Conservation (phyloP, 1,284 basidiomycete species). For the Malassezia dermatis region DNA sequence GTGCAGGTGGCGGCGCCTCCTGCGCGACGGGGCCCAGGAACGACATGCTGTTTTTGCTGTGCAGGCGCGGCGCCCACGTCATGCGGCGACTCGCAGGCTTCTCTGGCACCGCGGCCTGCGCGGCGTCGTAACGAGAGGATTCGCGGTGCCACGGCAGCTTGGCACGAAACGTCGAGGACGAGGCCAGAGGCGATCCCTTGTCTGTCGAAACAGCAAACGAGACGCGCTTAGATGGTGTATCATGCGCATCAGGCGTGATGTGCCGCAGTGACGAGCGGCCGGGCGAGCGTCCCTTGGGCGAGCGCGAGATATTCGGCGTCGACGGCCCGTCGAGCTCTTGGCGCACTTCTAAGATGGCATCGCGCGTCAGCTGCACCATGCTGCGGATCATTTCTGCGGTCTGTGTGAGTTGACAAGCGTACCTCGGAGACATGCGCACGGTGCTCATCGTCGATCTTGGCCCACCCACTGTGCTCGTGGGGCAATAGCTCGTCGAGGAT, state of each 20-base stretch:
- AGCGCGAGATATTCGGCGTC: neutral
- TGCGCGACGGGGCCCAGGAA: neutral
- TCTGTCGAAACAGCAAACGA: constrained; percentile 4
- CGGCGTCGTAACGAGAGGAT: neutral
- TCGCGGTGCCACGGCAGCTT: neutral
- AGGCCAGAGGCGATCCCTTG: neutral
- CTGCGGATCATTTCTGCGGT: constrained; percentile 5
- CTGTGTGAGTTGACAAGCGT: constrained; percentile 10
- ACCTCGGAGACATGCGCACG: constrained; percentile 6
- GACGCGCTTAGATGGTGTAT: constrained; percentile 7
- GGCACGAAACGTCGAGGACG: neutral
- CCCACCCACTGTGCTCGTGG: constrained; percentile 14
- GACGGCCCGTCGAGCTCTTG: neutral
- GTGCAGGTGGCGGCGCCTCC: neutral
- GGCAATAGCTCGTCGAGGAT: constrained; percentile 23
- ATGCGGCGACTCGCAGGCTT: neutral
- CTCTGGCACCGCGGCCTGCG: neutral
- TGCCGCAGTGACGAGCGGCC: constrained; percentile 8
- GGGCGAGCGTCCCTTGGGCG: neutral
- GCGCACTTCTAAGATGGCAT: constrained; percentile 2
- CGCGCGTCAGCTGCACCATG: constrained; percentile 7
- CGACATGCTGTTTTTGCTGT: neutral
- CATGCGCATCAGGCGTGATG: neutral
- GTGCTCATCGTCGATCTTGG: constrained; percentile 6
- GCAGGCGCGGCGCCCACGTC: neutral